Evolutionary conservation across 352 stramenopile species (phyloP).

Genomic region (Saprolegnia parasitica): DNA sequence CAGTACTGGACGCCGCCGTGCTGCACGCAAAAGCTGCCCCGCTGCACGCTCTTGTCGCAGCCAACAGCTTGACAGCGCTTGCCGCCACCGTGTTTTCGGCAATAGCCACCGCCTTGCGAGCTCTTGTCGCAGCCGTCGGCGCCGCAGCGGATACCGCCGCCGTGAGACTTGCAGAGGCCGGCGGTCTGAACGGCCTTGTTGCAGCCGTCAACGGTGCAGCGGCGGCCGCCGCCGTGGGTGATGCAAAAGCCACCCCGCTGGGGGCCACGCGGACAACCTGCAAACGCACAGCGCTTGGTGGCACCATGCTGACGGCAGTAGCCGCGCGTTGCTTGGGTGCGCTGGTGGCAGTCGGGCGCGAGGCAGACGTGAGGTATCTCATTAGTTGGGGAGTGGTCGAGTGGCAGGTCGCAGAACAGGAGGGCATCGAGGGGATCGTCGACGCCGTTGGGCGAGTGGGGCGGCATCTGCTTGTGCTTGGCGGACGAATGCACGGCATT

Average conservation of each 20-base stretch:
- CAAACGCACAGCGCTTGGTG: conserved; percentile 3
- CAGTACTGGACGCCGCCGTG: conserved; percentile 6
- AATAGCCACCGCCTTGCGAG: conserved; percentile 62
- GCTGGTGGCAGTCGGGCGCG: conserved; percentile 22
- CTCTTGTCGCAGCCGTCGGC: conserved; percentile 75
- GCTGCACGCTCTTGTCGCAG: conserved; percentile 16
- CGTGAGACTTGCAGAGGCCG: conserved; percentile 41
- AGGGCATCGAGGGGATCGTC: not conserved
- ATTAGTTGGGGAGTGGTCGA: not conserved
- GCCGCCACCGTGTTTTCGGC: conserved; percentile 49
- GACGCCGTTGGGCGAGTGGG: not conserved
- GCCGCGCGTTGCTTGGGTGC: conserved; percentile 27
- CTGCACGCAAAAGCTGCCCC: conserved; percentile 6
- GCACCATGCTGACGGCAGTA: conserved; percentile 22
- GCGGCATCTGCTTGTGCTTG: not conserved
- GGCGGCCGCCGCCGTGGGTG: conserved; percentile 24
- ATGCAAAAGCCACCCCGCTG: conserved; percentile 27
- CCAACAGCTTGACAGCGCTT: not conserved
- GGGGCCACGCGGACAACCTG: conserved; percentile 6
- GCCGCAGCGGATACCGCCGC: conserved; percentile 78
- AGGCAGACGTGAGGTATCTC: conserved; percentile 12
- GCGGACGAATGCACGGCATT: no score
- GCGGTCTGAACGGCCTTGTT: conserved; percentile 11
- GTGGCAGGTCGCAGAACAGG: not conserved
- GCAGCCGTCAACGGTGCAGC: conserved; percentile 25